Percentiles rank a stretch among this genome's conserved stretches.
Evolutionary conservation across 2,329 filamentous ascomycete genomes (phyloP).

Genomic region (Domatiomyces globalis): DNA sequence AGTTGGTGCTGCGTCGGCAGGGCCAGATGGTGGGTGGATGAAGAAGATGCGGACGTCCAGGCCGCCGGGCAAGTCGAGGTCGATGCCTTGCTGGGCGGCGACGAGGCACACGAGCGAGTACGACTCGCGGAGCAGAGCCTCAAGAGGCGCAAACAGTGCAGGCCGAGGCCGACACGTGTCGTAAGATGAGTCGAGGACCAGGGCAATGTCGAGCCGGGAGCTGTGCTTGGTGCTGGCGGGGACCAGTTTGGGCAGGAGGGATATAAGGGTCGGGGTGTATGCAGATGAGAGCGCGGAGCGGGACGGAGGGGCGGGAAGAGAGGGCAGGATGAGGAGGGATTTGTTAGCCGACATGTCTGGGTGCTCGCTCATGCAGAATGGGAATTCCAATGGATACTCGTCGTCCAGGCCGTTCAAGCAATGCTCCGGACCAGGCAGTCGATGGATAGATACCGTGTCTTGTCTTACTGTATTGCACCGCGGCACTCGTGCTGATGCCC

Average conservation of each 20-base stretch:
- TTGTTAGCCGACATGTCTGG: not conserved
- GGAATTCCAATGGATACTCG: too few species aligned
- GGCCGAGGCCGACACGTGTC: conserved; percentile 6
- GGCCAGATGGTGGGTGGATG: conserved; percentile 29
- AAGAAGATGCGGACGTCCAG: conserved; percentile 65
- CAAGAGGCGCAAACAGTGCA: conserved; percentile 23
- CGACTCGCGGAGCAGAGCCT: conserved; percentile 58
- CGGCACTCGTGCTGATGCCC: too few species aligned
- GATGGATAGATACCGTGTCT: too few species aligned
- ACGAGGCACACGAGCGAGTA: conserved; percentile 65
- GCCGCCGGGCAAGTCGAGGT: conserved; percentile 53
- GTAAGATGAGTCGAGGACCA: conserved; percentile 9
- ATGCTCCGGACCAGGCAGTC: too few species aligned
- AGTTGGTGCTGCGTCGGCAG: conserved; percentile 4
- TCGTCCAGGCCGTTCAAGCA: too few species aligned
- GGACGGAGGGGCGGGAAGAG: conserved; percentile 4
- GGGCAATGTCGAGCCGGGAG: conserved; percentile 9
- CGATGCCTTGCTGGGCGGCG: conserved; percentile 49
- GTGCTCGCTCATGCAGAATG: not conserved
- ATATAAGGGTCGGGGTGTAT: conserved; percentile 11
- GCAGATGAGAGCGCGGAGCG: conserved; percentile 8
- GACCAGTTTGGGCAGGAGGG: conserved; percentile 11
- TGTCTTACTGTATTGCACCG: too few species aligned
- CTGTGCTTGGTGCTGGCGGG: conserved; percentile 1
- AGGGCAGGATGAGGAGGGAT: conserved; percentile 11